phyloP scores from a whole-genome alignment of 345 rosid species.

The Hevea brasiliensis region DNA sequence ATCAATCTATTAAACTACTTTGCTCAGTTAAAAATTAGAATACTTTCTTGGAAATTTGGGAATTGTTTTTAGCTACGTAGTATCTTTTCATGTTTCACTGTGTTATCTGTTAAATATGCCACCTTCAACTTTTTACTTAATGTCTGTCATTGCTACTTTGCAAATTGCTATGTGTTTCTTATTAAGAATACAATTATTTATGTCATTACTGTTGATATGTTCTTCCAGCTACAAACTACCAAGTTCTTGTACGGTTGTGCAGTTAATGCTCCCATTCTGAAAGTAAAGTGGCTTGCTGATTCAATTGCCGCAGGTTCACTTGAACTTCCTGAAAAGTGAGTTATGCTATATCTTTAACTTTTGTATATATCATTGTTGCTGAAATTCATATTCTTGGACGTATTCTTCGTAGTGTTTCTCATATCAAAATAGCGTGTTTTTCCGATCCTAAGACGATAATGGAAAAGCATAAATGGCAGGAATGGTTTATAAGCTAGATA shows the following conservation, averaged over 20 bases:
- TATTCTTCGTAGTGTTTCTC: neutral
- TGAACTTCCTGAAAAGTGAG: slow-evolving; percentile 52
- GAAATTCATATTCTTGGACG: neutral
- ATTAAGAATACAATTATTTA: neutral
- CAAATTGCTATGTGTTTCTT: neutral
- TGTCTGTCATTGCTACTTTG: neutral
- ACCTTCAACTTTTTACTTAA: neutral
- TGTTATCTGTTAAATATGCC: neutral
- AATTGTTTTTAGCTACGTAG: neutral
- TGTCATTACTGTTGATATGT: neutral
- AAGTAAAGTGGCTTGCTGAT: slow-evolving; percentile 52
- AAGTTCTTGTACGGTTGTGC: slow-evolving; percentile 69
- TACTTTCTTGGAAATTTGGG: neutral
- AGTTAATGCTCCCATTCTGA: slow-evolving; percentile 46
- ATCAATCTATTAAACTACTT: slow-evolving; percentile 5
- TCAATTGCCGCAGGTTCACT: slow-evolving; percentile 49
- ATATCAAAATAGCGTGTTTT: neutral
- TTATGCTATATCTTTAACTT: neutral
- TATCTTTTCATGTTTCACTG: neutral
- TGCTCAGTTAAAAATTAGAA: neutral
- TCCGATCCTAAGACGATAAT: neutral
- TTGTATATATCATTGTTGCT: neutral
- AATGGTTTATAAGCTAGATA: neutral
- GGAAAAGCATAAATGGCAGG: neutral
- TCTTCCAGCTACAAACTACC: slow-evolving; percentile 50